Conservation (phyloP, 2,329 filamentous ascomycete species). For the Venturia asperata region DNA sequence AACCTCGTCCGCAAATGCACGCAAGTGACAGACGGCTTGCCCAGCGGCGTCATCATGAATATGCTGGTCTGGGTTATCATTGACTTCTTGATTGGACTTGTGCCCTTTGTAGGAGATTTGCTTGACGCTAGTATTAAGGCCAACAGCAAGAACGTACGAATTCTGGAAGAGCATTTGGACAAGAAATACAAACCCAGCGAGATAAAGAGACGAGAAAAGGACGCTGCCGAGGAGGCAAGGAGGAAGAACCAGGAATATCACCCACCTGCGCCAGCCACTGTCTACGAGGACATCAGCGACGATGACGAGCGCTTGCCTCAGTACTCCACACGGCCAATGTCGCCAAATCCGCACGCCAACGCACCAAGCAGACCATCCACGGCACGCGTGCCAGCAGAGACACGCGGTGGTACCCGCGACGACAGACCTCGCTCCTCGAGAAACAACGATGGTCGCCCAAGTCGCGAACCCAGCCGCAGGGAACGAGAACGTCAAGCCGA, state of each 20-base stretch:
- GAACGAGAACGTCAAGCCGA: background rate
- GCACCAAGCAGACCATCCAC: constrained; percentile 6
- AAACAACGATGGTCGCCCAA: constrained; percentile 4
- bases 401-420: background rate
- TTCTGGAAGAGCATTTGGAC: constrained; percentile 62
- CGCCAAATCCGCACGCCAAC: background rate
- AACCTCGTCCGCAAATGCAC: constrained; percentile 67
- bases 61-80: constrained; percentile 78
- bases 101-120: constrained; percentile 71
- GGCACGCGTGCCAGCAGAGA: constrained; percentile 6
- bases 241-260: constrained; percentile 21
- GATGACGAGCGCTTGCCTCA: constrained; percentile 9
- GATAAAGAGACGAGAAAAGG: constrained; percentile 13
- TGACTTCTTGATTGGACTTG: constrained; percentile 66
- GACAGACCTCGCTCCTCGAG: constrained; percentile 1
- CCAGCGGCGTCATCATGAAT: constrained; percentile 49
- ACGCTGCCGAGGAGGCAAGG: constrained; percentile 19
- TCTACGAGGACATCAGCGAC: constrained; percentile 40
- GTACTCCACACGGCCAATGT: background rate
- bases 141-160: constrained; percentile 68
- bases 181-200: constrained; percentile 52
- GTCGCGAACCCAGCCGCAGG: constrained; percentile 2
- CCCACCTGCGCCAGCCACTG: constrained; percentile 38
- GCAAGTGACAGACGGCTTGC: constrained; percentile 70
- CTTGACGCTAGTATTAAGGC: constrained; percentile 65